Percentiles rank a stretch among this genome's conserved stretches.
phyloP scores from a whole-genome alignment of 768 basidiomycete species.

The Tephrocybe sp. region DNA sequence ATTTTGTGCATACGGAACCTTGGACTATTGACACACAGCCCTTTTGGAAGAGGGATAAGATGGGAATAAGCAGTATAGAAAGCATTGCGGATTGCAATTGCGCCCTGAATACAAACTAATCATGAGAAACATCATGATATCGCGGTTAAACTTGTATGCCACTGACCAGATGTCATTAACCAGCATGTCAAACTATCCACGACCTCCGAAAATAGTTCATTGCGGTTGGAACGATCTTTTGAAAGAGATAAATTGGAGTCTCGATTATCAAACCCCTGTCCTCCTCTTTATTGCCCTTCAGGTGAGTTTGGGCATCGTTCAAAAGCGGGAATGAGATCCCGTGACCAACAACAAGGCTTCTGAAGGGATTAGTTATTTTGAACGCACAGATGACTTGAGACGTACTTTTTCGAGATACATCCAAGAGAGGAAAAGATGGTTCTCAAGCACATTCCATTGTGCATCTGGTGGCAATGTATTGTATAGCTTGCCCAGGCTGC shows the following conservation, averaged over 20 bases:
- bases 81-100: too few relatives aligned
- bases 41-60: too few relatives aligned
- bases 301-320: conserved; percentile 45
- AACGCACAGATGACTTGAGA: neutral
- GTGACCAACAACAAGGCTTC: conserved; percentile 35
- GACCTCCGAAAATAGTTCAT: conserved; percentile 54
- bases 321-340: conserved; percentile 33
- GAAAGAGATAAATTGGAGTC: conserved; percentile 53
- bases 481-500: conserved; percentile 47
- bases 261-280: conserved; percentile 45
- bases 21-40: too few relatives aligned
- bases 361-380: neutral
- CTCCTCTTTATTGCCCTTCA: conserved; percentile 53
- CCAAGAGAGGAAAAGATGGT: conserved; percentile 49
- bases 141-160: conserved; percentile 54
- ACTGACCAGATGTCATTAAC: conserved; percentile 62
- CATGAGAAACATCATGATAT: too few relatives aligned
- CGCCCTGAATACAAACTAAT: too few relatives aligned
- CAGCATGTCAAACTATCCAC: conserved; percentile 53
- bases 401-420: conserved; percentile 34
- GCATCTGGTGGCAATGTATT: conserved; percentile 50
- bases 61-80: too few relatives aligned
- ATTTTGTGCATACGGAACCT: too few relatives aligned
- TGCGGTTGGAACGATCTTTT: conserved; percentile 50
- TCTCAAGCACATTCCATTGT: conserved; percentile 44